Evolutionary conservation across 2,329 filamentous ascomycete species (phyloP).

Genomic region (Exophiala lecanii-corni): DNA sequence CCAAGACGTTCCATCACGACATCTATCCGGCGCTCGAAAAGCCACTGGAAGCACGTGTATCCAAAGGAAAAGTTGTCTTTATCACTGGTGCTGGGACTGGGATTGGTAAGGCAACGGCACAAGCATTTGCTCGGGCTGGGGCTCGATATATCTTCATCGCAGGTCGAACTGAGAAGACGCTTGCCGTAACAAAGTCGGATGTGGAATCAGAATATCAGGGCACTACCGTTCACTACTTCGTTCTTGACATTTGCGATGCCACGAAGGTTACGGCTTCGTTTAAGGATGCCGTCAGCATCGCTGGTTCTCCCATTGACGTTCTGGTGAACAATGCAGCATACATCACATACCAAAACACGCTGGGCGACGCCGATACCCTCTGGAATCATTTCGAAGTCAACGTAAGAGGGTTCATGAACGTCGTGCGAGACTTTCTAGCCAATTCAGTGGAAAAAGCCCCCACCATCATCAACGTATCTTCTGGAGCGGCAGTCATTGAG

Average conservation of each 20-base stretch:
- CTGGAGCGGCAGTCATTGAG: constrained; percentile 8
- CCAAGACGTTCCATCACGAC: constrained; percentile 4
- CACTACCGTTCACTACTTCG: constrained; percentile 30
- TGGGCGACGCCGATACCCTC: constrained; percentile 21
- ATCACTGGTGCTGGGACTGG: constrained; percentile 29
- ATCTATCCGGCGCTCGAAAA: constrained; percentile 2
- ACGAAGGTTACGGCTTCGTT: constrained; percentile 25
- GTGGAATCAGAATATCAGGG: constrained; percentile 22
- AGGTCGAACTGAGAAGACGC: constrained; percentile 32
- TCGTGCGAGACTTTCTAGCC: constrained; percentile 7
- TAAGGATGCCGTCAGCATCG: constrained; percentile 12
- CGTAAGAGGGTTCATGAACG: constrained; percentile 6
- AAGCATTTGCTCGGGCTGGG: constrained; percentile 35
- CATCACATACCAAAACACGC: constrained; percentile 6
- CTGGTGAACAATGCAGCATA: constrained; percentile 27
- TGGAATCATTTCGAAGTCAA: constrained; percentile 27
- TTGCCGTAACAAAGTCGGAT: constrained; percentile 26
- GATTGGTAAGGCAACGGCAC: constrained; percentile 28
- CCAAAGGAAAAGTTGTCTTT: constrained; percentile 31
- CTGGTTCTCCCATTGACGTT: constrained; percentile 22
- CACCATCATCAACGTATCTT: constrained; percentile 4
- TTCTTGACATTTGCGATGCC: constrained; percentile 29
- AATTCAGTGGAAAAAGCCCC: constrained; percentile 1
- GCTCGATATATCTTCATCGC: constrained; percentile 37
- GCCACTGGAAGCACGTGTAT: constrained; percentile 4